A percentile compares a stretch with the other conserved stretches of the same genome.
phyloP scores from a whole-genome alignment of 345 rosid genomes.

The Noccaea caerulescens region DNA sequence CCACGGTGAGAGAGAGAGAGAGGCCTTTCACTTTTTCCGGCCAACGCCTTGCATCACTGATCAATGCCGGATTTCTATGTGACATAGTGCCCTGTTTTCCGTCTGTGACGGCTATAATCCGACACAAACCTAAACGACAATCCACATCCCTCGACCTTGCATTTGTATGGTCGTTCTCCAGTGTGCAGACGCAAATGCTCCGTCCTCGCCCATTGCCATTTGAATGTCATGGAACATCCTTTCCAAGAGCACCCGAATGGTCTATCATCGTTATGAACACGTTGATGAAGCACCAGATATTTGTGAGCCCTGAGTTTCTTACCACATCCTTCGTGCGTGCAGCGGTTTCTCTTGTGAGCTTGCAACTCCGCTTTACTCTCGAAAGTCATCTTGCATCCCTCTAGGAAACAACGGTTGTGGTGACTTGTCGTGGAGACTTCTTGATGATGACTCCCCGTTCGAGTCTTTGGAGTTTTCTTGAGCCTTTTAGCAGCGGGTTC shows the following conservation, averaged over 20 bases:
- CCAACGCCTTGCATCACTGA: slow-evolving; percentile 13
- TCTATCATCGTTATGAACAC: slow-evolving; percentile 87
- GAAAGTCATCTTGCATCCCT: slow-evolving; percentile 86
- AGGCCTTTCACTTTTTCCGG: slow-evolving; percentile 6
- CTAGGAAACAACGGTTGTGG: slow-evolving; percentile 65
- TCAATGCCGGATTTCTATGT: slow-evolving; percentile 20
- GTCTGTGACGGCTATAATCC: slow-evolving; percentile 91
- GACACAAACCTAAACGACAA: slow-evolving; percentile 94
- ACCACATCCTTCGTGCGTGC: slow-evolving; percentile 81
- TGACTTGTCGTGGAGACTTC: slow-evolving; percentile 40
- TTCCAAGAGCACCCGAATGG: slow-evolving; percentile 91
- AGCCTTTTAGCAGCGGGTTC: slow-evolving; percentile 46
- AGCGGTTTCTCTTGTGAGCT: slow-evolving; percentile 74
- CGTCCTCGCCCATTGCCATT: slow-evolving; percentile 99
- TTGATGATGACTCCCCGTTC: slow-evolving; percentile 30
- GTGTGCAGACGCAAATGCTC: slow-evolving; percentile 97
- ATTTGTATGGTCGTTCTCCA: slow-evolving; percentile 84
- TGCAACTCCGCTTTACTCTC: slow-evolving; percentile 65
- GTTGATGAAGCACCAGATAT: slow-evolving; percentile 77
- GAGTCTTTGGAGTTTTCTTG: slow-evolving; percentile 44
- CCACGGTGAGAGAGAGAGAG: slow-evolving; percentile 21
- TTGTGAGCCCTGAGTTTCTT: slow-evolving; percentile 87
- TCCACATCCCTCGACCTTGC: slow-evolving; percentile 82
- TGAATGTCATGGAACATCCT: slow-evolving; percentile 89
- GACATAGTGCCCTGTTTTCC: slow-evolving; percentile 85